Base-by-base conservation (phyloP, 2,329 filamentous ascomycete genomes). In the Hypoxylon sp. region DNA sequence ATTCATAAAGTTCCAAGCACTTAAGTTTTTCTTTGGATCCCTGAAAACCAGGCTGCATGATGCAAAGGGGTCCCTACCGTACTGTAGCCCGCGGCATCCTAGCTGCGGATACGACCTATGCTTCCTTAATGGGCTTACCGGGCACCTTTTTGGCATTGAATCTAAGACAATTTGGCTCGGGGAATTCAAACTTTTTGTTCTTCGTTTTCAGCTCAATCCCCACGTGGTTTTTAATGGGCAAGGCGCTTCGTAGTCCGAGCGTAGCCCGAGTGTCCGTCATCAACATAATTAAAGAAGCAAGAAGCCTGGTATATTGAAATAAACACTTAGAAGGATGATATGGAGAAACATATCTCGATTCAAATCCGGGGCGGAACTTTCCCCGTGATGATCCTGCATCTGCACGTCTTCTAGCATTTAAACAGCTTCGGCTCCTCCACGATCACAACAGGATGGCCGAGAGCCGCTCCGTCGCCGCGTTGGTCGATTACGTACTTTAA, bases 401-500 rank as follows among this genome's bases (percentile, higher is more conserved):
- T 44, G 51, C 61, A 37, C 35, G 5, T 59, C 35, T 31, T 37
- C 35, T 42, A 9, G 29, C 48, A 55, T 24, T 26, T 22, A 29
- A 50, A 50, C 42, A n/a, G n/a, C 17, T 65, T 35, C 60, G 39
- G 51, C 24, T 44, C 50, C 46, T 59, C 42, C 33, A 63, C 47
- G 61, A 59, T 54, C 61, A 64, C 62, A 33, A 51, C 37, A 67
- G 60, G 52, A 57, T 54, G 11, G 53, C 37, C 37, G 48, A 31
- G 58, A 48, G 57, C 39, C 57, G 35, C 58, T 29, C 47, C 42
- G 44, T 64, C 46, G 26, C 46, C 44, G 59, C 52, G 59, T 55
- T 22, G 17, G 54, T 60, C 51, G 44, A 70, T 77, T 75, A 76
- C 75, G 74, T 77, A 76, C 69, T 64, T 58, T 48, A 46, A 73